Evolutionary conservation across 2,329 filamentous ascomycete genomes (phyloP), one percentile per base, ranked within the genome.

Genomic region (Lomentospora prolificans): DNA sequence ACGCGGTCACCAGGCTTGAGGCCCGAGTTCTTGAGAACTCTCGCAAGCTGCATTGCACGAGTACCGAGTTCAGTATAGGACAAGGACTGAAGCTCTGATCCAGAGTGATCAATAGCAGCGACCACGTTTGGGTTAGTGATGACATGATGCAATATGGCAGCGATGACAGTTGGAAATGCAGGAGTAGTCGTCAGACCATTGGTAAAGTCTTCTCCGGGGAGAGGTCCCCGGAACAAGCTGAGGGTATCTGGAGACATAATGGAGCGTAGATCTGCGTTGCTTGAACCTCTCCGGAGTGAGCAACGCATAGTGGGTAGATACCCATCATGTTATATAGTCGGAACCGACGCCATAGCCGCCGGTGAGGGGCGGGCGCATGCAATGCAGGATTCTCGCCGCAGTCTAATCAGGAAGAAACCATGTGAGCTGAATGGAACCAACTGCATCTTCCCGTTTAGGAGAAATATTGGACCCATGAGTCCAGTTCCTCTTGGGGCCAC

Each of bases 1-100:
- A 82, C 70, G 36, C 75, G 69, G 60, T 80, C 73, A 4, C 70
- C 67, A 24, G 73, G 71, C 33, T 62, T 60, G 24, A 78, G 67
- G 30, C 75, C 76, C 12, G 63, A 63, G 55, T 48, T 55, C 48
- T 60, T 67, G 12, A 79, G 69, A 19, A 68, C 61, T 53, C 67
- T 64, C 41, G 75, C 70, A 9, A 79, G 66, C 17, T 64, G 62
- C 61, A 76, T 76, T 46, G 70, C 70, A 25, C 67, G 65, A 36
- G 57, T 62, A 33, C 74, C 72, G 51, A 79, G 71, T 55, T 75
- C 69, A 3, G 61, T 60, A 61, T 79, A 79, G 4, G 75, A 75
- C 55, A 78, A 63, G 53, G 68, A 65, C 17, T 61, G 64, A 3
- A 60, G 57, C 8, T 59, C 55, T 8, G 58, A 58, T n/a, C 57